Conservation (phyloP, 352 stramenopile genomes). For the Phytophthora europaea region DNA sequence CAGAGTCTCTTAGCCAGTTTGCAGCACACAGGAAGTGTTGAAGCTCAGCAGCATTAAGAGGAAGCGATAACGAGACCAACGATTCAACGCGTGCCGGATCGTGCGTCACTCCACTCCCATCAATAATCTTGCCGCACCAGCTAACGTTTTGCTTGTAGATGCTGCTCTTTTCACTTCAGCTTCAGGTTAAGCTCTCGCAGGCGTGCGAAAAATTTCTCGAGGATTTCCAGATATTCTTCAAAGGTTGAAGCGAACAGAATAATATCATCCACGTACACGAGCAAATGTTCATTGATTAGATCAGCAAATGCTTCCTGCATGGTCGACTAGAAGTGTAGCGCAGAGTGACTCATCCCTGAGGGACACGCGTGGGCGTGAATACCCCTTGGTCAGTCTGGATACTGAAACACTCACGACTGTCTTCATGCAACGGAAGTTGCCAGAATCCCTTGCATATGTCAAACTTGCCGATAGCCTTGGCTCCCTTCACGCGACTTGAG, state of each 20-base stretch:
- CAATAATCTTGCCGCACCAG: background rate
- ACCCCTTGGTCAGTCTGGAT: background rate
- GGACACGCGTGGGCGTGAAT: background rate
- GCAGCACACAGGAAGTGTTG: background rate
- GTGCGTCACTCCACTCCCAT: background rate
- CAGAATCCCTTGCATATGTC: slow-evolving; percentile 1
- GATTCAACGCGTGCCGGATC: background rate
- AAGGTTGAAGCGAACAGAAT: background rate
- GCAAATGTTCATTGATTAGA: slow-evolving; percentile 4
- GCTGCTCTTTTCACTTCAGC: background rate
- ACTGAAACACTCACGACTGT: background rate
- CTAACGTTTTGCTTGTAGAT: background rate
- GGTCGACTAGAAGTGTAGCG: background rate
- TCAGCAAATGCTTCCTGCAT: background rate
- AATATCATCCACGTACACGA: background rate
- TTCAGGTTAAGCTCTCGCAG: background rate
- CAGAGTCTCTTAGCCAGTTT: background rate
- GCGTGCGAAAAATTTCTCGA: background rate
- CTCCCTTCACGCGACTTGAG: background rate
- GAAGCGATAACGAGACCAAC: background rate
- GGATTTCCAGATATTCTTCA: background rate
- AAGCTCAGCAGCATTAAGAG: background rate
- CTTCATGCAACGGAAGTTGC: background rate
- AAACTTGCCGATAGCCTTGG: background rate
- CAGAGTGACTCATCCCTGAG: background rate